Percentiles rank a stretch among this genome's conserved stretches.
Conservation (phyloP, 805 yeast species). For the Danielia oregonensis region DNA sequence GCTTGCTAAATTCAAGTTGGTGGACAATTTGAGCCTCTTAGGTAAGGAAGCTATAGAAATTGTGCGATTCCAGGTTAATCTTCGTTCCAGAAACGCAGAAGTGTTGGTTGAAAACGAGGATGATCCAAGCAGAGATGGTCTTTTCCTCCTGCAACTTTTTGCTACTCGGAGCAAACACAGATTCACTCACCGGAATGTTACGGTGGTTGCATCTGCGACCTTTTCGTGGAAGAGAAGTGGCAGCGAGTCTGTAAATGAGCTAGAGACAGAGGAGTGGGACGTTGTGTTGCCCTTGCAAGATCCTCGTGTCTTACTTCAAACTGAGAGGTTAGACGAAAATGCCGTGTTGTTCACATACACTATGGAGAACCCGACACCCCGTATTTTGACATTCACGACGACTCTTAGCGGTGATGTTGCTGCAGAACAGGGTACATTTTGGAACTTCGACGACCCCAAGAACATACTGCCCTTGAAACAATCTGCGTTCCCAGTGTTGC, state of each 20-base stretch:
- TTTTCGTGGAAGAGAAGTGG: conserved; percentile 8
- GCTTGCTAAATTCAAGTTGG: conserved; percentile 19
- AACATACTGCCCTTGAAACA: conserved; percentile 28
- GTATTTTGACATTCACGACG: conserved; percentile 60
- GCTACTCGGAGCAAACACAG: conserved; percentile 37
- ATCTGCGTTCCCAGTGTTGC: conserved; percentile 50
- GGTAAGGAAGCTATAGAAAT: not conserved
- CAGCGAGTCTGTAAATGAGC: conserved; percentile 22
- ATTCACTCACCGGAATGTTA: conserved; percentile 34
- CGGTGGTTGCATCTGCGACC: conserved; percentile 12
- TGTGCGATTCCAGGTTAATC: not conserved
- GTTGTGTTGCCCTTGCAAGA: conserved; percentile 60
- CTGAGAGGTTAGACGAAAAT: conserved; percentile 13
- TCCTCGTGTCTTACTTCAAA: conserved; percentile 59
- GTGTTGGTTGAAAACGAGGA: conserved; percentile 18
- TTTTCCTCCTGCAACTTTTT: conserved; percentile 18
- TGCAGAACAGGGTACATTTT: conserved; percentile 6
- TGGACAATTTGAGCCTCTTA: not conserved
- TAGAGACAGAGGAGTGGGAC: conserved; percentile 42
- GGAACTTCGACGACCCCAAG: conserved; percentile 11
- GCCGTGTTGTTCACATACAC: conserved; percentile 40
- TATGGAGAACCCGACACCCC: conserved; percentile 73
- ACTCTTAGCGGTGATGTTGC: conserved; percentile 11
- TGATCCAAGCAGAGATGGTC: conserved; percentile 1
- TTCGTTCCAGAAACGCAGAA: conserved; percentile 22